Evolutionary conservation across 1,139 yeast genomes (phyloP), one percentile per base, ranked within the genome.

Genomic region (Hansenula sp.): DNA sequence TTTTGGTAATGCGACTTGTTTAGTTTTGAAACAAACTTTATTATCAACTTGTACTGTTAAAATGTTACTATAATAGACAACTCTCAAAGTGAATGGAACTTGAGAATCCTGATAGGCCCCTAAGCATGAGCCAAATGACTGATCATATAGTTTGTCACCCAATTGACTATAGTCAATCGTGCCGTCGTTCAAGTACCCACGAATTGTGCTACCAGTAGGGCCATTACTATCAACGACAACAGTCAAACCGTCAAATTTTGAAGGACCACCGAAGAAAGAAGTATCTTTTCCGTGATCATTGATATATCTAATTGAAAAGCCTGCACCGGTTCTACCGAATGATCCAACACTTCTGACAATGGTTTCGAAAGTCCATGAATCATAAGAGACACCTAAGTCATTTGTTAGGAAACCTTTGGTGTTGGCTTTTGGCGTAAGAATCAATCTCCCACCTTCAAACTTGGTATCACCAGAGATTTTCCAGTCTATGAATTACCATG

Each of bases 41-140:
- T 85, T 85, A 59, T 85, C 89, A 38, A 83, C 64, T 52, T 85
- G 89, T 16, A 84, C 72, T 52, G 82, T 81, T 48, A 85, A 71
- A 55, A 73, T 62, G 29, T 68, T 67, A 19, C 57, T 55, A 30
- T 79, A 73, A 54, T 82, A 84, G 3, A 84, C 76, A 13, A 84
- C 54, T 62, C 90, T 75, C n/a, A 84, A 45, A 1, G 86, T 81
- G 33, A 77, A 69, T 9, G 94, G 93, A 8, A 84, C 85, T 50
- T 77, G 77, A 0, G 88, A 79, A 53, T 79, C 81, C 58, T 84
- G 81, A 55, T 76, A 84, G 15, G 73, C 68, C 54, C 81, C 65
- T 18, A 68, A 63, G 65, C 88, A 82, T n/a, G 74, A 70, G 0
- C 84, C 85, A 51, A 81, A 65, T 0, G 79, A 59, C 24, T 55